These are phyloP conservation scores for Nothophytophthora sp. DNA, from an alignment of 352 stramenopile species.

Conservation along the genomic window DNA sequence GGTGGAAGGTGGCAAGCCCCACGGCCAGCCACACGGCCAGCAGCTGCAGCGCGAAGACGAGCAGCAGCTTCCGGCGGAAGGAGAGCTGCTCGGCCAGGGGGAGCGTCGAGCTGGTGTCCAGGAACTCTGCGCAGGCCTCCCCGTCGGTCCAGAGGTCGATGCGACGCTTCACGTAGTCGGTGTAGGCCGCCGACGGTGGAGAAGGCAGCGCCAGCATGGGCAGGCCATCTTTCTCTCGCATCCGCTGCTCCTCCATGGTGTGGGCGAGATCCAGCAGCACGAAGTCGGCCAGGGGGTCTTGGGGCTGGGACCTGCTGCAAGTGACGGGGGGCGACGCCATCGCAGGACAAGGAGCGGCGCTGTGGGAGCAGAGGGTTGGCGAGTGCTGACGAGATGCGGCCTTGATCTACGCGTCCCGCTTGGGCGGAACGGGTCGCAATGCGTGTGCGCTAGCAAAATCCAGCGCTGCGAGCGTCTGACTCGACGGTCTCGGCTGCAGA, in stretches of 20 bases:
- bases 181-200: constrained; percentile 6
- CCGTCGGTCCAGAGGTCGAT: constrained; percentile 21
- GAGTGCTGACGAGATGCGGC: no score
- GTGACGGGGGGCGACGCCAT: neutral
- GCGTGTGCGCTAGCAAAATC: no score
- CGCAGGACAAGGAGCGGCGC: no score
- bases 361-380: no score
- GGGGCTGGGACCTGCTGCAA: neutral
- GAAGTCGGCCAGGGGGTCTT: constrained; percentile 13
- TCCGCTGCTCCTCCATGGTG: constrained; percentile 5
- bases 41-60: constrained; percentile 30
- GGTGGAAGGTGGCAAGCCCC: constrained; percentile 21
- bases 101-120: constrained; percentile 26
- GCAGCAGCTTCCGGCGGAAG: constrained; percentile 38
- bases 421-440: no score
- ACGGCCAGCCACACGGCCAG: constrained; percentile 25
- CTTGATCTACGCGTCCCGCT: no score
- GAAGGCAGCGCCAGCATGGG: constrained; percentile 20
- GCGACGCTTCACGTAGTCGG: constrained; percentile 21
- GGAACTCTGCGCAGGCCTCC: constrained; percentile 15
- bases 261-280: constrained; percentile 20
- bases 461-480: no score
- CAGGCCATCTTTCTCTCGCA: constrained; percentile 5
- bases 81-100: constrained; percentile 24
- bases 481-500: no score